phyloP scores from a whole-genome alignment of 352 stramenopile species.

The Pythium myriotylum region DNA sequence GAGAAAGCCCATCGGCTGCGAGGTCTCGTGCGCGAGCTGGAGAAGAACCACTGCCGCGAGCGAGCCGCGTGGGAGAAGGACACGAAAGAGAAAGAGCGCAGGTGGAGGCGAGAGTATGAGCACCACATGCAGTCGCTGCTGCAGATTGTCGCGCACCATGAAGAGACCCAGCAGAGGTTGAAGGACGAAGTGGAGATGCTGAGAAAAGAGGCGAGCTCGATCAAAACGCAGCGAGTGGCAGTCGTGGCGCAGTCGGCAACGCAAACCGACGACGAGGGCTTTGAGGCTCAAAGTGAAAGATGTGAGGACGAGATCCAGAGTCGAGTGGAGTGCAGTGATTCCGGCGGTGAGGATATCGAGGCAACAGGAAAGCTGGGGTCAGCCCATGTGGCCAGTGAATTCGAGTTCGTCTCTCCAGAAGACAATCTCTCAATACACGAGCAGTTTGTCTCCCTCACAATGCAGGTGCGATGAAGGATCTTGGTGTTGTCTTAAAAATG shows the following conservation, averaged over 20 bases:
- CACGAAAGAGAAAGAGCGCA: slow-evolving; percentile 28
- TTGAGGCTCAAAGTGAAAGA: neutral
- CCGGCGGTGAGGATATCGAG: too few relatives aligned
- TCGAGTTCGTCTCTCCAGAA: neutral
- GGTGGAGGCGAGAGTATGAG: slow-evolving; percentile 51
- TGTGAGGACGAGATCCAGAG: too few relatives aligned
- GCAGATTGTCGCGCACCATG: slow-evolving; percentile 50
- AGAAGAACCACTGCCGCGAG: slow-evolving; percentile 22
- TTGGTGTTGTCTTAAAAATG: neutral
- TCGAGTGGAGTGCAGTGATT: too few relatives aligned
- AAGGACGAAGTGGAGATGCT: slow-evolving; percentile 29
- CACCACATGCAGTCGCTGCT: slow-evolving; percentile 47
- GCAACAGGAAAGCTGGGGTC: neutral
- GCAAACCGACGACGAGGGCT: neutral
- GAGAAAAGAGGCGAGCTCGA: neutral
- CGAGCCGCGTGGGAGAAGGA: slow-evolving; percentile 8
- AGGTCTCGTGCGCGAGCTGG: slow-evolving; percentile 2
- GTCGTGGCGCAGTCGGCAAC: neutral
- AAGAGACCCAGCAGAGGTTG: slow-evolving; percentile 25
- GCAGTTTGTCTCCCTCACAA: slow-evolving; percentile 17
- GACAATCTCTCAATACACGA: slow-evolving; percentile 6
- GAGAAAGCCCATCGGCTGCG: slow-evolving; percentile 24
- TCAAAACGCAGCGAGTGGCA: neutral
- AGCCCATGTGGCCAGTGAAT: neutral
- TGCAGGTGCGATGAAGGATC: slow-evolving; percentile 14